These are phyloP conservation scores for Tympanopsis confertula DNA, from an alignment of 2,329 filamentous ascomycete species.

Conservation along the genomic window DNA sequence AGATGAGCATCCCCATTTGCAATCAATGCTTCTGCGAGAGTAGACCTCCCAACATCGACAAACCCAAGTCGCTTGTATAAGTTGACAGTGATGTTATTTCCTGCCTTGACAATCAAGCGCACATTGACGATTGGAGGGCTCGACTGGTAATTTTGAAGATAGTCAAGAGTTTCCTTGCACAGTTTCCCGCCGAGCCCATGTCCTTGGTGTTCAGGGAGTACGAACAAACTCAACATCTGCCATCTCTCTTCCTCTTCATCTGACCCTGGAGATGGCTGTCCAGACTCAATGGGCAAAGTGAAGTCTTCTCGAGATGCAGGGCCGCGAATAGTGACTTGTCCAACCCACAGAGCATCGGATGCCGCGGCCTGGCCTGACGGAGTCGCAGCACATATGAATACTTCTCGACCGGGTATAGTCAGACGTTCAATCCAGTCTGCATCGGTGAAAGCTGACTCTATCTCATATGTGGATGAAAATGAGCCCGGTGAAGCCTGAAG, in stretches of 20 bases:
- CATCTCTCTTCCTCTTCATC: slow-evolving; percentile 14
- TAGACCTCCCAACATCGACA: slow-evolving; percentile 12
- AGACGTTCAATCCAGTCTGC: slow-evolving; percentile 14
- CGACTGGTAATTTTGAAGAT: slow-evolving; percentile 7
- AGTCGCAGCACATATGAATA: slow-evolving; percentile 16
- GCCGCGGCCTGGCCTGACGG: slow-evolving; percentile 3
- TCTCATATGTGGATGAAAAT: slow-evolving; percentile 16
- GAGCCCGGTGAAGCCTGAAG: slow-evolving; percentile 12
- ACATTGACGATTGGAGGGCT: slow-evolving; percentile 7
- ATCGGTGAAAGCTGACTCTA: slow-evolving; percentile 12
- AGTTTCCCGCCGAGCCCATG: slow-evolving; percentile 11
- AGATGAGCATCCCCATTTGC: slow-evolving; percentile 15
- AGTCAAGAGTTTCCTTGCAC: slow-evolving; percentile 7
- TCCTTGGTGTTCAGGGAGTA: slow-evolving; percentile 7
- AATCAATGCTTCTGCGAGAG: slow-evolving; percentile 14
- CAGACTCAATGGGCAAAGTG: slow-evolving; percentile 9
- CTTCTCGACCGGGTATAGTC: slow-evolving; percentile 9
- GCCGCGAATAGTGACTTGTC: slow-evolving; percentile 16
- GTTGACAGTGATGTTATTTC: slow-evolving; percentile 11
- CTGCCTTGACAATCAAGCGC: slow-evolving; percentile 15
- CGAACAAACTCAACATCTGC: slow-evolving; percentile 12
- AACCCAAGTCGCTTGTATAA: slow-evolving; percentile 16
- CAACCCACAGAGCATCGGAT: slow-evolving; percentile 13
- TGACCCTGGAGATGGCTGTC: slow-evolving; percentile 7
- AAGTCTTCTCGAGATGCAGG: slow-evolving; percentile 11